These are phyloP conservation scores for Lyophyllum semitale DNA, from an alignment of 768 basidiomycete genomes.

Conservation along the genomic window DNA sequence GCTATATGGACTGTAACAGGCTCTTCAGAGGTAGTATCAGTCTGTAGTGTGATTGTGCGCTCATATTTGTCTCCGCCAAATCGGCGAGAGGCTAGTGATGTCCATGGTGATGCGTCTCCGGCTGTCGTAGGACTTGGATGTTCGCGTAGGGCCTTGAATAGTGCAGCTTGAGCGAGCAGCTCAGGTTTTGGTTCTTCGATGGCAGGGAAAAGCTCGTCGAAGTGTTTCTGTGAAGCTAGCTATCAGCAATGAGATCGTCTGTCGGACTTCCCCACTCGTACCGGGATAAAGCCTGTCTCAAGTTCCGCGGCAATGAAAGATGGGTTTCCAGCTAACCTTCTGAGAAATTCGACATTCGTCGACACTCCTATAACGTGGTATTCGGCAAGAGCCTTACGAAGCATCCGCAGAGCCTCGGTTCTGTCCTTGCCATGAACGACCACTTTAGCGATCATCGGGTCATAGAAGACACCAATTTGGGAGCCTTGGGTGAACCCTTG, in stretches of 20 bases:
- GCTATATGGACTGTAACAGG: constrained; percentile 44
- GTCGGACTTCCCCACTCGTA: constrained; percentile 31
- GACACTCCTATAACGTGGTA: constrained; percentile 91
- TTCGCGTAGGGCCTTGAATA: constrained; percentile 74
- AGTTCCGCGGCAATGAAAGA: constrained; percentile 80
- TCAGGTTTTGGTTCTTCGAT: constrained; percentile 57
- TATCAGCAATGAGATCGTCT: neutral
- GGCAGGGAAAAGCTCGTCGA: constrained; percentile 77
- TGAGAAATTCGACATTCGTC: constrained; percentile 90
- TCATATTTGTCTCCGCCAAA: constrained; percentile 76
- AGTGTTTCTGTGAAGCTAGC: constrained; percentile 67
- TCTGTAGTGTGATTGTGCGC: constrained; percentile 62
- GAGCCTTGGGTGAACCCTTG: constrained; percentile 84
- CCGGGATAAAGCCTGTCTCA: constrained; percentile 91
- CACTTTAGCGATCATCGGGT: constrained; percentile 91
- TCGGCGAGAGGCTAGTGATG: constrained; percentile 66
- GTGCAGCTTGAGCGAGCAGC: constrained; percentile 75
- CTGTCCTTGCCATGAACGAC: constrained; percentile 87
- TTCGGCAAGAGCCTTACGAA: constrained; percentile 80
- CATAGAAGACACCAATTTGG: constrained; percentile 86
- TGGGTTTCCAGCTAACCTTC: constrained; percentile 72
- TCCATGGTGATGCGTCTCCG: constrained; percentile 60
- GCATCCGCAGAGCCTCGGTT: constrained; percentile 77
- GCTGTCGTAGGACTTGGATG: constrained; percentile 31
- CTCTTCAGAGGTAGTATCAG: constrained; percentile 46